phyloP scores from a whole-genome alignment of 805 yeast species.

The Candida taoyuanica region DNA sequence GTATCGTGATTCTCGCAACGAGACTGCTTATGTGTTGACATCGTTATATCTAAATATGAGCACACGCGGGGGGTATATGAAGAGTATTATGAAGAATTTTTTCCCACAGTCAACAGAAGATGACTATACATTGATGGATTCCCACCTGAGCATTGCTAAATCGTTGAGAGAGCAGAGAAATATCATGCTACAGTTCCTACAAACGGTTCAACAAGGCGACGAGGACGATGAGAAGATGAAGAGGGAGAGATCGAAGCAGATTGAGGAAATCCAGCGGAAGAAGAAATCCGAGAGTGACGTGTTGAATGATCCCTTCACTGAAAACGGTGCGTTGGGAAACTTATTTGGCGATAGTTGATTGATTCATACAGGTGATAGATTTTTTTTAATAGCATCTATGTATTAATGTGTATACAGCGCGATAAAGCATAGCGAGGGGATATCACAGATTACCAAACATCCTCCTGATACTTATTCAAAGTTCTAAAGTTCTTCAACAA shows the following conservation, averaged over 20 bases:
- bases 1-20: constrained; percentile 82
- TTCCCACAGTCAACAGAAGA: constrained; percentile 53
- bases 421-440: neutral
- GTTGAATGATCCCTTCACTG: constrained; percentile 68
- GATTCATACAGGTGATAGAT: no score
- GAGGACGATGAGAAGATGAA: constrained; percentile 40
- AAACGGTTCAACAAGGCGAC: constrained; percentile 49
- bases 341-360: constrained; percentile 42
- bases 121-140: constrained; percentile 60
- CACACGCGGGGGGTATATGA: constrained; percentile 64
- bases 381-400: no score
- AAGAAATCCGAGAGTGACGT: constrained; percentile 48
- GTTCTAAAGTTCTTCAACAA: constrained; percentile 74
- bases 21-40: constrained; percentile 86
- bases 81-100: constrained; percentile 48
- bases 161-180: constrained; percentile 75
- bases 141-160: constrained; percentile 56
- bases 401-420: neutral
- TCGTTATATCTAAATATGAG: constrained; percentile 71
- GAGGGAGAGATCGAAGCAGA: constrained; percentile 48
- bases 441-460: constrained; percentile 69
- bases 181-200: constrained; percentile 71
- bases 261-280: constrained; percentile 47
- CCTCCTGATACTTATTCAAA: constrained; percentile 91
- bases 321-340: constrained; percentile 60